Conservation (phyloP, 305 asterid genomes). For the Fraxinus sp. region DNA sequence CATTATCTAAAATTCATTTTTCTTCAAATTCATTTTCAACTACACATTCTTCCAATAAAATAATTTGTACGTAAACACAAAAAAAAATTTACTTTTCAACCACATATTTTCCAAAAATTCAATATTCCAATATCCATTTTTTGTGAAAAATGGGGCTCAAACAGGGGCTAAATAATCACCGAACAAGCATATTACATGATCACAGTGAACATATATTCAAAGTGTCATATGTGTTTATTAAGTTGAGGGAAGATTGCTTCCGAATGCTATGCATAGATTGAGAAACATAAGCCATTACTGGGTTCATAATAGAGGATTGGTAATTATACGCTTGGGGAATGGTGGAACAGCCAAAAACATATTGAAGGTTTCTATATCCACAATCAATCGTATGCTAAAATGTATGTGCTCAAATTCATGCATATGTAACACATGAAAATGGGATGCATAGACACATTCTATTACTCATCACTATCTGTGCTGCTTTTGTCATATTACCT, state of each 20-base stretch:
- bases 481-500: neutral
- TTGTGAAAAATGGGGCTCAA: neutral
- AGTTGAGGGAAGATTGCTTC: neutral
- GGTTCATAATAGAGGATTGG: neutral
- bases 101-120: neutral
- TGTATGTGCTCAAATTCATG: neutral
- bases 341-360: neutral
- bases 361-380: neutral
- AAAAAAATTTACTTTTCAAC: neutral
- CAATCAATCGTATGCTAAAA: neutral
- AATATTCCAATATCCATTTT: neutral
- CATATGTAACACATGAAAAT: neutral
- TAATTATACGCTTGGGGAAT: neutral
- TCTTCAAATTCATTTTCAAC: neutral
- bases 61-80: neutral
- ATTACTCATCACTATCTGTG: neutral
- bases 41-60: neutral
- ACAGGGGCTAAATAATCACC: neutral
- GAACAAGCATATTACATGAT: constrained; percentile 7
- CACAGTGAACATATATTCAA: neutral
- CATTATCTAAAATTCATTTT: neutral
- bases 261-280: neutral
- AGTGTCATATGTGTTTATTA: neutral
- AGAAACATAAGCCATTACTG: neutral
- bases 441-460: neutral